Base-by-base conservation (phyloP, 2,329 filamentous ascomycete genomes). In the Davidsoniella eucalypti region DNA sequence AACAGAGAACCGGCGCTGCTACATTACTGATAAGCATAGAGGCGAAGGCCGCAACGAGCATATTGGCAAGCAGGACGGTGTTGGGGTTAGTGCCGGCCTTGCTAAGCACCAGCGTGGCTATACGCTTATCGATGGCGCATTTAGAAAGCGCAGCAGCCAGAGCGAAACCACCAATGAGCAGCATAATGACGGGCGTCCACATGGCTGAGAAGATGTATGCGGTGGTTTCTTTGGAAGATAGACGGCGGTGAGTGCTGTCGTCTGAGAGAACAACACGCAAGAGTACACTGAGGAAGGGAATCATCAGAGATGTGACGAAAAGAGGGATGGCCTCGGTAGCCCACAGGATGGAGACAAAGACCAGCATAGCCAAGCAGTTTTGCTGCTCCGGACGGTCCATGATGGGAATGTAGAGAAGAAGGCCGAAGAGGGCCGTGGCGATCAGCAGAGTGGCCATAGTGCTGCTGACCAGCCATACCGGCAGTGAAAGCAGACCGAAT, bases 21-120 rank as follows among this genome's bases (percentile, higher is more conserved):
- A 98, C 93, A 58, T 98, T 98, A 67, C 87, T 94, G 60, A 98
- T 96, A 72, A 94, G 87, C 92, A 98, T 98, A 58, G 87, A 95
- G 7, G 93, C 83, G 63, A 98, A 93, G 60, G 92, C 93, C 50
- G 90, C 88, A 40, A 98, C 92, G 58, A 95, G 88, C 92, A 98
- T 98, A 67, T 90, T 95, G 49, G 90, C 92, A n/a, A 98, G 67
- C 4, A 98, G 72, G 3, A 98, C 92, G 2, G 85, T 90, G 50
- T 81, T 75, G 8, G 92, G 92, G 58, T 81, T 83, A 3, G 92
- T 95, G 5, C 92, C 92, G 7, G 92, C 92, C 68, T 94, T 96
- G 69, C 87, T 94, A 33, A 98, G 73, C 25, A 98, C 85, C 59
- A 96, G 87, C 1, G 90, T 95, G 2, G 92, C 92, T 68, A 98